Percentiles rank a stretch among this genome's conserved stretches.
phyloP scores from a whole-genome alignment of 2,329 filamentous ascomycete species.

The Paracoccidioides lutzii region DNA sequence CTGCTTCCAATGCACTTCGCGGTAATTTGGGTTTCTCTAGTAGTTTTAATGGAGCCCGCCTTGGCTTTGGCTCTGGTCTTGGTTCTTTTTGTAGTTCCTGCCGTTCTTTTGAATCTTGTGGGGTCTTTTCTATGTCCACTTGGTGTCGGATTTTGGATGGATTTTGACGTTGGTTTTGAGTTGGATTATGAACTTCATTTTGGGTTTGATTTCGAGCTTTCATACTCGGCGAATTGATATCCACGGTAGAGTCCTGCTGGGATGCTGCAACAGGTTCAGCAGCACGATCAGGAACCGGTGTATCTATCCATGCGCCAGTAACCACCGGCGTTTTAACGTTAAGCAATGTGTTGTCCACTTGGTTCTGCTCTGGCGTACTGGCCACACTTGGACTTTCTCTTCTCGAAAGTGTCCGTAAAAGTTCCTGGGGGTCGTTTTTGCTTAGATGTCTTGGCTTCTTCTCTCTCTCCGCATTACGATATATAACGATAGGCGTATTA shows the following conservation, averaged over 20 bases:
- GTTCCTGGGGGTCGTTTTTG: conserved; percentile 28
- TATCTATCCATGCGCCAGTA: conserved; percentile 36
- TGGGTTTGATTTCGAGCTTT: conserved; percentile 2
- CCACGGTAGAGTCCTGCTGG: conserved; percentile 16
- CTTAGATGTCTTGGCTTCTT: conserved; percentile 19
- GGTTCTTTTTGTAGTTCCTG: not conserved
- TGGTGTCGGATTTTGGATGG: not conserved
- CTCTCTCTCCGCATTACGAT: conserved; percentile 20
- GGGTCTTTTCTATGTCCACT: not conserved
- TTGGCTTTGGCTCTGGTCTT: conserved; percentile 7
- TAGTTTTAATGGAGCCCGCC: conserved; percentile 10
- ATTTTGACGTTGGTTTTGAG: not conserved
- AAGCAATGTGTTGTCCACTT: conserved; percentile 18
- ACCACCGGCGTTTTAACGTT: conserved; percentile 34
- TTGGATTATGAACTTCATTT: too few relatives aligned
- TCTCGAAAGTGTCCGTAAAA: conserved; percentile 31
- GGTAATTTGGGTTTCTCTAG: conserved; percentile 28
- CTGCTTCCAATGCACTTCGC: conserved; percentile 30
- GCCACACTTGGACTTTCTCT: conserved; percentile 23
- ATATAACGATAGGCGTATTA: conserved; percentile 28
- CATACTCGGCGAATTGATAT: conserved; percentile 14
- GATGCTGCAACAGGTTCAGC: conserved; percentile 14
- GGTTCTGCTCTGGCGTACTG: conserved; percentile 25
- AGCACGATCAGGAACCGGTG: conserved; percentile 30
- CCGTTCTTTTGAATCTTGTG: not conserved